phyloP scores from a whole-genome alignment of 1,284 basidiomycete species.

The Leccinum ponderosum region DNA sequence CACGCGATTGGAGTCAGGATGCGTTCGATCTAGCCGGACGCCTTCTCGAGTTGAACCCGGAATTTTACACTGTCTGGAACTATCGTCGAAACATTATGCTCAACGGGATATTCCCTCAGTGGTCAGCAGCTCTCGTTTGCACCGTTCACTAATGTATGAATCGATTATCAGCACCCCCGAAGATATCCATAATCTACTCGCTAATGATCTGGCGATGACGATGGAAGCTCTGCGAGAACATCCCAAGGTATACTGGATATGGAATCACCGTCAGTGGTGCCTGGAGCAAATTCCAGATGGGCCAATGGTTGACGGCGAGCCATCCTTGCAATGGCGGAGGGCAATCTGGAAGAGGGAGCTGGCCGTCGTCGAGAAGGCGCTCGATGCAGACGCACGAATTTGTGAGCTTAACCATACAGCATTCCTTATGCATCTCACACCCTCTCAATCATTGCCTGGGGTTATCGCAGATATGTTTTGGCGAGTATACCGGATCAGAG shows the following conservation, averaged over 20 bases:
- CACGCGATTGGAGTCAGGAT: conserved; percentile 62
- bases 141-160: conserved; percentile 4
- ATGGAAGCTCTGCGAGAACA: conserved; percentile 76
- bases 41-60: conserved; percentile 81
- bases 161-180: conserved; percentile 51
- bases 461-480: conserved; percentile 85
- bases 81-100: conserved; percentile 80
- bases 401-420: conserved; percentile 56
- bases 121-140: conserved; percentile 40
- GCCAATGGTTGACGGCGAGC: conserved; percentile 47
- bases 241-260: conserved; percentile 96
- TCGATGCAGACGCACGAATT: conserved; percentile 86
- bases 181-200: conserved; percentile 64
- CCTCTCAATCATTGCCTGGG: conserved; percentile 84
- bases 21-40: conserved; percentile 74
- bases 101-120: conserved; percentile 67
- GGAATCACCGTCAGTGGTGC: conserved; percentile 96
- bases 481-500: conserved; percentile 62
- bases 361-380: conserved; percentile 85
- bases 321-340: conserved; percentile 65
- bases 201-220: conserved; percentile 79
- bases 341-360: conserved; percentile 83
- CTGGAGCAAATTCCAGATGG: conserved; percentile 79
- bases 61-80: conserved; percentile 95
- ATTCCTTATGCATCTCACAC: conserved; percentile 6